Base-by-base conservation (phyloP, 495 filamentous ascomycete species). In the Talaromyces liani region DNA sequence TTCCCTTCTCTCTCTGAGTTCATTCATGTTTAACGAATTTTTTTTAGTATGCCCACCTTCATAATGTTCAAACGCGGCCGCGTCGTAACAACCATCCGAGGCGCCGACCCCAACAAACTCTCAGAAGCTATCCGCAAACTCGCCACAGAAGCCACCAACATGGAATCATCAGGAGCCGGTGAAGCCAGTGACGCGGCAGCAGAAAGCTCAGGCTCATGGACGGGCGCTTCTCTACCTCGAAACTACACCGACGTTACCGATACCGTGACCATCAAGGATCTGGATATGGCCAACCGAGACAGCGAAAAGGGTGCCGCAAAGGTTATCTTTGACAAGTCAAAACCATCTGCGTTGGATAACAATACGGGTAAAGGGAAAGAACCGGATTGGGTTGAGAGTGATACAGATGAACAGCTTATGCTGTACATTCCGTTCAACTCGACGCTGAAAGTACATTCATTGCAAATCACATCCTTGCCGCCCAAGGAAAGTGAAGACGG, bases 321-420 rank as follows among this genome's bases (percentile, higher is more conserved):
- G 63, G 85, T 83, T n/a, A 77, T 98, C 5, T 91, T 98, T 69
- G 84, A 90, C 18, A 64, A 65, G 6, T 80, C 71, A 45, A 89
- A 89, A 73, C 94, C 94, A 14, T 81, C 80, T 4, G 79, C 84
- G 1, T 73, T 93, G 45, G 78, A 73, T 12, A 66, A 67, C 18
- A 63, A 66, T 4, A 88, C 88, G 67, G 83, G 84, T 45, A 90
- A 89, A 73, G 77, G 71, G 14, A 81, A 73, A 53, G 66, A 77
- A 34, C 85, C 85, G 60, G 94, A 98, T 75, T 98, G 92, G 91
- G 85, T 97, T n/a, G 91, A 98, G 81, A 97, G 91, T 70, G 95
- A 97, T 71, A 96, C 93, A n/a, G 94, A 98, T 72, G 92, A 97
- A 78, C 95, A 98, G 81, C 74, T 98, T 64, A 90, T 98, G 87